phyloP scores from a whole-genome alignment of 768 basidiomycete genomes.

The Auricularia sp. region DNA sequence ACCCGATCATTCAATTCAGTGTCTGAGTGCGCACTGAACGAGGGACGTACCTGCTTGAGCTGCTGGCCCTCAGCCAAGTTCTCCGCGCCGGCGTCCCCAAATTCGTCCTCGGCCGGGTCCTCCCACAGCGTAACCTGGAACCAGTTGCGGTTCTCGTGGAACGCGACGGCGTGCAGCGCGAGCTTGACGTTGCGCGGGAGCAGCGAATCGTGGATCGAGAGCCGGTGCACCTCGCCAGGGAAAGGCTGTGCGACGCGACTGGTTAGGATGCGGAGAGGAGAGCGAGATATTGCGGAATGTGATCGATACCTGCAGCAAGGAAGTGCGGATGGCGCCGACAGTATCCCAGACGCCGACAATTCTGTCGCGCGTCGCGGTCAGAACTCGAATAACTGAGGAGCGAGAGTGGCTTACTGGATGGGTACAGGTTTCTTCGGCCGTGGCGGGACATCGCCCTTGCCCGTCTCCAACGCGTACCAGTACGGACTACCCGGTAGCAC shows the following conservation, averaged over 20 bases:
- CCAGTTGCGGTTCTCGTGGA: conserved; percentile 17
- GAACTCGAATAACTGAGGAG: too few relatives aligned
- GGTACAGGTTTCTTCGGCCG: neutral
- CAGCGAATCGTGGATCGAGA: neutral
- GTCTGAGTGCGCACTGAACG: too few relatives aligned
- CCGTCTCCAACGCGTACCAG: neutral
- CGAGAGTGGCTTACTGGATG: neutral
- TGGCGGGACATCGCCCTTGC: neutral
- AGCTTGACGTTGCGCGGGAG: conserved; percentile 12
- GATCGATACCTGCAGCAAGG: neutral
- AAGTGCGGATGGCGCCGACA: conserved; percentile 12
- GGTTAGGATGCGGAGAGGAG: too few relatives aligned
- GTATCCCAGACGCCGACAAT: conserved; percentile 17
- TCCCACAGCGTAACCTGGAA: conserved; percentile 16
- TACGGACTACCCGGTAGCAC: neutral
- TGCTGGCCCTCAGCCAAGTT: conserved; percentile 4
- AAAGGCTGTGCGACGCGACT: neutral
- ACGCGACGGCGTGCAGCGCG: conserved; percentile 18
- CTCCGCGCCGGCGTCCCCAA: neutral
- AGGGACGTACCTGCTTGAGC: neutral
- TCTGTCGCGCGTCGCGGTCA: conserved; percentile 4
- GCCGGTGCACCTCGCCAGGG: neutral
- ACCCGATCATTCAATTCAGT: too few relatives aligned
- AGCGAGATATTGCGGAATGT: too few relatives aligned
- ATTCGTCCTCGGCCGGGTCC: neutral